These are phyloP conservation scores for Metarhizium guizhouense DNA, from an alignment of 2,329 filamentous ascomycete species.

Conservation along the genomic window DNA sequence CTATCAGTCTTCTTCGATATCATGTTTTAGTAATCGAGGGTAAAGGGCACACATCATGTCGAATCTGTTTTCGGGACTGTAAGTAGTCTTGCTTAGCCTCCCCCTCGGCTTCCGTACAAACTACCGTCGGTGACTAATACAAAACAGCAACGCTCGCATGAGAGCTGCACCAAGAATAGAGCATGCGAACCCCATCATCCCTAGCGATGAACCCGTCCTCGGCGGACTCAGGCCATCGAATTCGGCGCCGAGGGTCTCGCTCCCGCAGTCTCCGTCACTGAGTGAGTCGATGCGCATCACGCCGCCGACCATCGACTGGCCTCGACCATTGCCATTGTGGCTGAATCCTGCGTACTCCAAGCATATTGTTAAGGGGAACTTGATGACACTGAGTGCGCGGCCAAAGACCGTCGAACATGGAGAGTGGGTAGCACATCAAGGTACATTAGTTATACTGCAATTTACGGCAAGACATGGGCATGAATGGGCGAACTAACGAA, in stretches of 20 bases:
- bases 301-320: constrained; percentile 17
- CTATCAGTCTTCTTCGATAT: neutral
- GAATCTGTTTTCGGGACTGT: constrained; percentile 1
- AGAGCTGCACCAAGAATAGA: neutral
- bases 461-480: neutral
- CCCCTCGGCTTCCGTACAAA: too few species aligned
- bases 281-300: neutral
- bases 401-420: constrained; percentile 92
- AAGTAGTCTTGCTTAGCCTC: neutral
- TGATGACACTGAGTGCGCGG: constrained; percentile 87
- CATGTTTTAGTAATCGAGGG: neutral
- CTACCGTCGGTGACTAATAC: neutral
- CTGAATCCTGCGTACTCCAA: constrained; percentile 66
- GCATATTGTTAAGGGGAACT: constrained; percentile 93
- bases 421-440: constrained; percentile 93
- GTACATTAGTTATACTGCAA: constrained; percentile 42
- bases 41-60: neutral
- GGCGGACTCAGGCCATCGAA: neutral
- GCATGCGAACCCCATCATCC: constrained; percentile 1
- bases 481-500: neutral
- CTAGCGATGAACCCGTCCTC: neutral
- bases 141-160: constrained; percentile 3
- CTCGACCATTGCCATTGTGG: constrained; percentile 63
- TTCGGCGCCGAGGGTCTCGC: neutral
- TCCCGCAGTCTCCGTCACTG: neutral